Base-by-base conservation (phyloP, 169 alveolate species). In the Eimeria zaria region DNA sequence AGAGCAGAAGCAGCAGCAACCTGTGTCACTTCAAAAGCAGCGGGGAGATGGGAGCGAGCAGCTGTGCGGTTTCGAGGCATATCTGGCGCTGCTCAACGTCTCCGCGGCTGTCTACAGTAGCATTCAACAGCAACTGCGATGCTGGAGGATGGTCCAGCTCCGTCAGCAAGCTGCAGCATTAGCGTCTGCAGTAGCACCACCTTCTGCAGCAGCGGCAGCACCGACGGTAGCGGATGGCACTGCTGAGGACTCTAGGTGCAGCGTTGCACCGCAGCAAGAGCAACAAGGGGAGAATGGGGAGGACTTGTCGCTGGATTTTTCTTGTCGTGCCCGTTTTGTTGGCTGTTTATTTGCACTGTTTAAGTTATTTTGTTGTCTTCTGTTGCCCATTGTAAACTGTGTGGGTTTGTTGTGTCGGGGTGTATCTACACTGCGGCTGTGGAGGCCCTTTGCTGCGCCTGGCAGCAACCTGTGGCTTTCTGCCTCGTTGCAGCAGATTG, bases 91-190 rank as follows among this genome's bases (percentile, higher is more conserved):
- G 41, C 46, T 84, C 53, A 84, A 74, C 84, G 91, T 74, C 53
- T 81, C 88, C 27, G 83, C 88, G 22, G 83, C 67, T 22, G 91
- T 91, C 62, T 78, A 76, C 84, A 44, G 30, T 22, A 41, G 91
- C 67, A 73, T 76, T 41, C 87, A 91, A 44, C 84, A 76, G 83
- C 96, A 83, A 24, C 95, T 89, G n/a, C 87, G 24, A n/a, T 71
- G 83, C 85, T 89, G 87, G 85, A 89, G 85, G 95, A 60, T 30
- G 85, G 53, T 71, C 60, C 92, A 84, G 92, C 51, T 84, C 80
- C 80, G 64, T 14, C 92, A 84, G 92, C 92, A 84, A 33, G 92
- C 92, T 60, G 92, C 41, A 53, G 36, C 62, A 60, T 78, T 30
- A 84, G 92, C 80, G 39, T 41, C 55, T 18, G 92, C 80, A 60